Evolutionary conservation across 1,139 yeast genomes (phyloP).

Genomic region (Scheffersomyces lignicola): DNA sequence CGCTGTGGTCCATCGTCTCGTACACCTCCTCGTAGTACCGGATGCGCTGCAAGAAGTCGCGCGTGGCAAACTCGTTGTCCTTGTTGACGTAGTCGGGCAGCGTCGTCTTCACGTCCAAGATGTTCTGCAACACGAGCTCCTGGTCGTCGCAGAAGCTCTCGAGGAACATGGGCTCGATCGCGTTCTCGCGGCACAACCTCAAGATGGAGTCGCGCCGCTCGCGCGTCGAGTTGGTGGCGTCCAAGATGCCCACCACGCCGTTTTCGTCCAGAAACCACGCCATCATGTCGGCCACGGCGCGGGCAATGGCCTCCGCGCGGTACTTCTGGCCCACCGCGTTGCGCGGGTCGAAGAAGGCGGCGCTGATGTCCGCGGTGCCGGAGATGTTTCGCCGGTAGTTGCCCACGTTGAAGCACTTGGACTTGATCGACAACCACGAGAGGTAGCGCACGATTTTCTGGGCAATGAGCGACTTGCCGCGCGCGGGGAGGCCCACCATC

Average conservation of each 20-base stretch:
- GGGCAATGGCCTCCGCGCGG: slow-evolving; percentile 67
- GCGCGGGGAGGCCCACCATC: slow-evolving; percentile 64
- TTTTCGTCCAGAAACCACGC: slow-evolving; percentile 78
- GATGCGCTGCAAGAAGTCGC: slow-evolving; percentile 74
- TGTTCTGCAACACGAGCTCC: slow-evolving; percentile 73
- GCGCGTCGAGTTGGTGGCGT: slow-evolving; percentile 77
- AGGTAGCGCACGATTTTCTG: slow-evolving; percentile 85
- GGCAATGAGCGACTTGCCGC: slow-evolving; percentile 79
- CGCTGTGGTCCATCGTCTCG: slow-evolving; percentile 61
- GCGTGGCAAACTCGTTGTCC: slow-evolving; percentile 70
- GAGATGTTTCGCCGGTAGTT: slow-evolving; percentile 66
- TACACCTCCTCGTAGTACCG: slow-evolving; percentile 70
- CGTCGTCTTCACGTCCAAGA: slow-evolving; percentile 80
- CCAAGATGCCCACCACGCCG: slow-evolving; percentile 90
- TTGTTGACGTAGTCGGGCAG: slow-evolving; percentile 82
- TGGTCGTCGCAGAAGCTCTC: slow-evolving; percentile 91
- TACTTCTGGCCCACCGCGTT: slow-evolving; percentile 64
- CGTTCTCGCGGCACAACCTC: slow-evolving; percentile 60
- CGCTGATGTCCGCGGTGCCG: slow-evolving; percentile 41
- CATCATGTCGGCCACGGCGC: slow-evolving; percentile 82
- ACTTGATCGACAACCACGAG: slow-evolving; percentile 86
- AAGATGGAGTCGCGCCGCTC: slow-evolving; percentile 68
- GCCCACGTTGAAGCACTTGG: slow-evolving; percentile 90
- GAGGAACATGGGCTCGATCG: slow-evolving; percentile 84
- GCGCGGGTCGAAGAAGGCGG: slow-evolving; percentile 74